phyloP scores from a whole-genome alignment of 768 basidiomycete species.

The Cubamyces sp. region DNA sequence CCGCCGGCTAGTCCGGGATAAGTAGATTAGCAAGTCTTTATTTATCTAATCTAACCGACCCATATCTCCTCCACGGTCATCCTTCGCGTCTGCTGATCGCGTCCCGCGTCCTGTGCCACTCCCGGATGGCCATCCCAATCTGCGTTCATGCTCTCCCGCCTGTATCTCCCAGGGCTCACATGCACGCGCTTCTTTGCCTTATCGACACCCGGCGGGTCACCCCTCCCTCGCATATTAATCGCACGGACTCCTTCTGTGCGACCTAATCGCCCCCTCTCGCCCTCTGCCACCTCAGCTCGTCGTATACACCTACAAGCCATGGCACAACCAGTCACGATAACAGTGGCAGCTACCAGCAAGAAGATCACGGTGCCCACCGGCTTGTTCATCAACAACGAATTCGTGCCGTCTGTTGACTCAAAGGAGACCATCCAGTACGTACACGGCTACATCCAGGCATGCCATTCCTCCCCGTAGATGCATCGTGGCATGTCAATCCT shows the following conservation, averaged over 20 bases:
- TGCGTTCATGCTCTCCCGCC: conserved; percentile 1
- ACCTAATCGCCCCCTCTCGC: conserved; percentile 9
- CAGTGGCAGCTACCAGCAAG: conserved; percentile 33
- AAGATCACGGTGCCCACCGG: conserved; percentile 73
- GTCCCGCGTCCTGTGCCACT: background rate
- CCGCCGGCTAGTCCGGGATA: background rate
- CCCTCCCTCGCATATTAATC: background rate
- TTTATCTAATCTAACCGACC: conserved; percentile 2
- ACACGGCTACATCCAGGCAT: conserved; percentile 10
- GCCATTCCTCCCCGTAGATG: conserved; percentile 6
- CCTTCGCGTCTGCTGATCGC: conserved; percentile 13
- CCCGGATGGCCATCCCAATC: conserved; percentile 9
- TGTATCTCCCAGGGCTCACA: conserved; percentile 9
- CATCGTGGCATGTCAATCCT: background rate
- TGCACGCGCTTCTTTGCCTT: conserved; percentile 8
- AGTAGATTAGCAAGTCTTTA: background rate
- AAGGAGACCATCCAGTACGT: conserved; percentile 65
- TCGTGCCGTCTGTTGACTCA: conserved; percentile 76
- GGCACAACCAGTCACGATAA: conserved; percentile 30
- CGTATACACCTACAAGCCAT: conserved; percentile 21
- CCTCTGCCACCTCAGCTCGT: background rate
- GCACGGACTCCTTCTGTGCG: background rate
- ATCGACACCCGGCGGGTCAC: conserved; percentile 6
- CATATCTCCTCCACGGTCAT: background rate
- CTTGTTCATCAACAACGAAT: conserved; percentile 91